Evolutionary conservation across 805 yeast genomes (phyloP), one percentile per base, ranked within the genome.

Genomic region (Myxozyma neotropica): DNA sequence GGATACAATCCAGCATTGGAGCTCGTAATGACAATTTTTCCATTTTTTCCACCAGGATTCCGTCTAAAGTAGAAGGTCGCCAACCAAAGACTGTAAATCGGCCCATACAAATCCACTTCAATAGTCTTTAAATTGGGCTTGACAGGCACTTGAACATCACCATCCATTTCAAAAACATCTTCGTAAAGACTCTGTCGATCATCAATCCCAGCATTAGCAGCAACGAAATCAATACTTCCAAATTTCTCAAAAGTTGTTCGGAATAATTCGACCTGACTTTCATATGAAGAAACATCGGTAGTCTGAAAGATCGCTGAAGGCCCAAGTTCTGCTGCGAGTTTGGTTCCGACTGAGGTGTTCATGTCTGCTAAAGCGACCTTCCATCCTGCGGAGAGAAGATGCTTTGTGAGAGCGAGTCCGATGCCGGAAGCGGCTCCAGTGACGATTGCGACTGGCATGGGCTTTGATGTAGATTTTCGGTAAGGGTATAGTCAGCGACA

Each of bases 351-450:
- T 4, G 42, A 12, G 1, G 46, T 19, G 19, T 36, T 39, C 39
- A 46, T 53, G 33, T 53, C 57, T n/a, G 57, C 57, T 4, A 53
- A 21, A n/a, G 48, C 47, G 27, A 53, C 57, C 21, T 35, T 46
- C 57, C 57, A 53, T 1, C 47, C 45, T 17, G 36, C 27, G 33
- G 36, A 3, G 29, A 55, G 38, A 23, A 53, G 52, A 35, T 45
- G 38, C 21, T 45, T 50, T 17, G 48, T 29, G 23, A 57, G 54
- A 23, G 57, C 61, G 36, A 52, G 61, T 24, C 61, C 61, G 29
- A 57, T 57, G 1, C 61, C 61, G 8, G 57, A 53, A 15, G 61
- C 55, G 21, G 49, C 61, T n/a, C 61, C 61, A 19, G 61, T 57
- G 29, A 57, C 54, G n/a, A 57, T 50, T 1, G 57, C 60, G 23